These are phyloP conservation scores for Alternaria sp. DNA, from an alignment of 2,329 filamentous ascomycete genomes.

Conservation along the genomic window DNA sequence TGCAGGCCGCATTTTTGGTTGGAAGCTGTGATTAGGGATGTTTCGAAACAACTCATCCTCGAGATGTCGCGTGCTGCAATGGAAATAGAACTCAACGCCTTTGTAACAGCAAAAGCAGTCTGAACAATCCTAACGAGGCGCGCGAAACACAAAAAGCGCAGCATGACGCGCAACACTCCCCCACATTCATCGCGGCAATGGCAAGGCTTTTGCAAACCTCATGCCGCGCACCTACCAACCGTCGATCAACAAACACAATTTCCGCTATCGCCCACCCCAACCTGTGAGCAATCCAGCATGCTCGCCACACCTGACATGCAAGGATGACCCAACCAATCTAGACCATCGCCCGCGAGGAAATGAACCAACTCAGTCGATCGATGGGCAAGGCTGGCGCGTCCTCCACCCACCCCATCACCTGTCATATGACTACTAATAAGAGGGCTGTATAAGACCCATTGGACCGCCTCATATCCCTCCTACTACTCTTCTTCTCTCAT, in stretches of 20 bases:
- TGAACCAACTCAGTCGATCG: conserved; percentile 1
- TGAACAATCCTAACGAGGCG: neutral
- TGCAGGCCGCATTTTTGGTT: conserved; percentile 2
- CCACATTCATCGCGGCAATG: neutral
- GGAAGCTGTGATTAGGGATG: neutral
- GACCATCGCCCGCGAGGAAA: conserved; percentile 3
- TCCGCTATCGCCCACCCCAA: conserved; percentile 10
- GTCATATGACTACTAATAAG: conserved; percentile 21
- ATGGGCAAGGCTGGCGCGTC: conserved; percentile 16
- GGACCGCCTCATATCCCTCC: neutral
- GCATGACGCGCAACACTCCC: conserved; percentile 3
- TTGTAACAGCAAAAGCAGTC: neutral
- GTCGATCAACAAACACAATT: conserved; percentile 10
- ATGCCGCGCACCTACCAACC: conserved; percentile 1
- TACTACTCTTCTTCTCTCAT: conserved; percentile 1
- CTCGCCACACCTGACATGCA: conserved; percentile 1
- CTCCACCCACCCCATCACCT: conserved; percentile 1
- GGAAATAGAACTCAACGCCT: neutral
- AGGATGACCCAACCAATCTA: conserved; percentile 5
- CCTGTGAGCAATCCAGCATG: neutral
- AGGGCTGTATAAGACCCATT: conserved; percentile 22
- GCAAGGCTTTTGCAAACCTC: neutral
- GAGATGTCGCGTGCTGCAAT: neutral
- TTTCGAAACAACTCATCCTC: conserved; percentile 3
- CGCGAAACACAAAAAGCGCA: neutral